These are phyloP conservation scores for Coemansia sp. DNA, from an alignment of 192 early-diverging fungal genomes.

Conservation along the genomic window DNA sequence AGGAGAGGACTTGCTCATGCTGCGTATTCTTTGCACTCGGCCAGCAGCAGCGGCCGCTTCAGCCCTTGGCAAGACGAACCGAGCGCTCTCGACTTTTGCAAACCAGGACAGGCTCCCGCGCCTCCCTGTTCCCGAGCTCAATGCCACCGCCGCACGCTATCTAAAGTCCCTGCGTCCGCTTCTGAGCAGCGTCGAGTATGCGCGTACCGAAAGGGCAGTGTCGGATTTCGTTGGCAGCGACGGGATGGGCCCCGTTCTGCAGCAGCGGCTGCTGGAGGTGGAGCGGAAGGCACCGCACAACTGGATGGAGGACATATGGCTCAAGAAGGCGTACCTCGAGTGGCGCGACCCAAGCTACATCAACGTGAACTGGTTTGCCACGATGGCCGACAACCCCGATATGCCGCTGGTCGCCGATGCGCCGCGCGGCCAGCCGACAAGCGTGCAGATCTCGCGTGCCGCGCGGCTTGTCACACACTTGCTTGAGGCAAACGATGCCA, in stretches of 20 bases:
- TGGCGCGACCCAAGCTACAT: slow-evolving; percentile 84
- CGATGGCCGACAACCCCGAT: slow-evolving; percentile 66
- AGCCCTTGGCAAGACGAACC: neutral
- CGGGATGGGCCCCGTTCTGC: slow-evolving; percentile 76
- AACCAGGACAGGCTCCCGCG: slow-evolving; percentile 74
- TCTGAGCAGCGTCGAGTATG: slow-evolving; percentile 62
- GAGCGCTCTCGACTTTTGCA: slow-evolving; percentile 58
- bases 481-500: slow-evolving; percentile 72
- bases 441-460: slow-evolving; percentile 77
- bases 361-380: slow-evolving; percentile 90
- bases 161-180: slow-evolving; percentile 73
- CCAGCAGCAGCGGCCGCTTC: neutral
- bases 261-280: slow-evolving; percentile 68
- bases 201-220: slow-evolving; percentile 65
- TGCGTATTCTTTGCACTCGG: neutral
- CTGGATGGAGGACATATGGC: slow-evolving; percentile 90
- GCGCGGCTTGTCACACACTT: slow-evolving; percentile 72
- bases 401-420: slow-evolving; percentile 45
- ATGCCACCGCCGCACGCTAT: slow-evolving; percentile 78
- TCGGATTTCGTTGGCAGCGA: slow-evolving; percentile 66
- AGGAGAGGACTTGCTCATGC: neutral
- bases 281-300: slow-evolving; percentile 71
- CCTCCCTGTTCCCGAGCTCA: slow-evolving; percentile 82
- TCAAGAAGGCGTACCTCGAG: slow-evolving; percentile 80
- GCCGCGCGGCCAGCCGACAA: slow-evolving; percentile 59